These are phyloP conservation scores for Pelargonium citronellum DNA, from an alignment of 441 rosid species.

Conservation along the genomic window DNA sequence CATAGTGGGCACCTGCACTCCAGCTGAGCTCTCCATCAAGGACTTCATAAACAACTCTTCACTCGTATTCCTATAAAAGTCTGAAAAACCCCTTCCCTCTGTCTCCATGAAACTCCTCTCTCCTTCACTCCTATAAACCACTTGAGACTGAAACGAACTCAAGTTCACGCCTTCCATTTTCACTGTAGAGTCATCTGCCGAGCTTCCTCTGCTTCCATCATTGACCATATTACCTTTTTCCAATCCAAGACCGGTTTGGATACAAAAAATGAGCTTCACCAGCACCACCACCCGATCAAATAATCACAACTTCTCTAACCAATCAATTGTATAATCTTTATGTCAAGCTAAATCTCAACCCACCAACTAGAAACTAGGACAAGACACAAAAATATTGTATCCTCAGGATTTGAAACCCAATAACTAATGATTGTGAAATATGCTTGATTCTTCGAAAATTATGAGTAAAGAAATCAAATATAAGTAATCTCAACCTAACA, in stretches of 20 bases:
- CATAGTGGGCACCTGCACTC: conserved; percentile 48
- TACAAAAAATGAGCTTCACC: background rate
- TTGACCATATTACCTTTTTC: conserved; percentile 24
- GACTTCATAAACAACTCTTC: conserved; percentile 60
- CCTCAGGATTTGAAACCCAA: too few species aligned
- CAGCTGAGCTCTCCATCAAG: conserved; percentile 53
- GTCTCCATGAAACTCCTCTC: conserved; percentile 30
- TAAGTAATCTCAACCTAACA: too few species aligned
- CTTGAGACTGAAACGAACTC: conserved; percentile 12
- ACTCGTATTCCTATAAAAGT: conserved; percentile 50
- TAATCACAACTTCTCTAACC: background rate
- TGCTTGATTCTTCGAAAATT: too few species aligned
- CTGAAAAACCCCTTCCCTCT: conserved; percentile 48
- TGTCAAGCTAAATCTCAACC: background rate
- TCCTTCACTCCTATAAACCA: conserved; percentile 21
- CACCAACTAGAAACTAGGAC: too few species aligned
- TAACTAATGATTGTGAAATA: too few species aligned
- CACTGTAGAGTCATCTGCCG: conserved; percentile 13
- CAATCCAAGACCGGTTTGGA: background rate
- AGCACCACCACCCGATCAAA: background rate
- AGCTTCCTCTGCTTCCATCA: conserved; percentile 24
- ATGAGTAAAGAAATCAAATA: too few species aligned
- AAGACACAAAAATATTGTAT: too few species aligned
- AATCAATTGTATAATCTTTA: background rate
- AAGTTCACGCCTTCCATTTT: conserved; percentile 19